Evolutionary conservation across 2,329 filamentous ascomycete genomes (phyloP).

Genomic region (Ophiocordyceps camponoti-saundersi): DNA sequence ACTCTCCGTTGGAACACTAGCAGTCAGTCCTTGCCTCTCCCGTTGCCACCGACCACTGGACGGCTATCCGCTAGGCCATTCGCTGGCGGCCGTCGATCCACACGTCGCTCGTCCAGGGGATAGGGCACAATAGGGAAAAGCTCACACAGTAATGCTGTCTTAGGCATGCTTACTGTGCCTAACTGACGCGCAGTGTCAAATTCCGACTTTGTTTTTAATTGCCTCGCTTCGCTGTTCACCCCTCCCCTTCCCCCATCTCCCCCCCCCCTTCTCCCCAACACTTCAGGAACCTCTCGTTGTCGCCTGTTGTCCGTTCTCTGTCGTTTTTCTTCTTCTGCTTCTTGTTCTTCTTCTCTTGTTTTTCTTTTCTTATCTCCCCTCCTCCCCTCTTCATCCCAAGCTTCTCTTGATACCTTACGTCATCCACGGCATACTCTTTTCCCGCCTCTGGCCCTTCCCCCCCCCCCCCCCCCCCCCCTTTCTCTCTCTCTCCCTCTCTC

Average conservation of each 20-base stretch:
- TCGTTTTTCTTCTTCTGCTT: neutral
- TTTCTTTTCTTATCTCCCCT: neutral
- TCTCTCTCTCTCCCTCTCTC: too few relatives aligned
- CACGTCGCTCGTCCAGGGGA: neutral
- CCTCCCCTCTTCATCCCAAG: too few relatives aligned
- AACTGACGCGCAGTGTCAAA: slow-evolving; percentile 1
- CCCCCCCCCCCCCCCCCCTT: too few relatives aligned
- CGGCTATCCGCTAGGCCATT: neutral
- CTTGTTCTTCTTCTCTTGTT: neutral
- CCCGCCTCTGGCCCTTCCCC: too few relatives aligned
- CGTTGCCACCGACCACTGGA: neutral
- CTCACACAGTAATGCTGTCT: neutral
- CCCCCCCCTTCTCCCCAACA: neutral
- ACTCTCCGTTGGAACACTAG: neutral
- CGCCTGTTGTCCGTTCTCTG: neutral
- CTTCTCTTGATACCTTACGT: slow-evolving; percentile 13
- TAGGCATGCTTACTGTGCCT: neutral
- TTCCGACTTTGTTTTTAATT: slow-evolving; percentile 15
- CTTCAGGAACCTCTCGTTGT: neutral
- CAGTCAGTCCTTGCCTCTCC: neutral
- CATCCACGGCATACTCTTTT: slow-evolving; percentile 5
- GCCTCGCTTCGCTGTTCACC: slow-evolving; percentile 11
- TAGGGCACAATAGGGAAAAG: neutral
- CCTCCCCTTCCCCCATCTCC: neutral
- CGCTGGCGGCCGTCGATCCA: neutral